These are phyloP conservation scores for Aspergillus pseudoterreus DNA, from an alignment of 2,329 filamentous ascomycete species.

Conservation along the genomic window DNA sequence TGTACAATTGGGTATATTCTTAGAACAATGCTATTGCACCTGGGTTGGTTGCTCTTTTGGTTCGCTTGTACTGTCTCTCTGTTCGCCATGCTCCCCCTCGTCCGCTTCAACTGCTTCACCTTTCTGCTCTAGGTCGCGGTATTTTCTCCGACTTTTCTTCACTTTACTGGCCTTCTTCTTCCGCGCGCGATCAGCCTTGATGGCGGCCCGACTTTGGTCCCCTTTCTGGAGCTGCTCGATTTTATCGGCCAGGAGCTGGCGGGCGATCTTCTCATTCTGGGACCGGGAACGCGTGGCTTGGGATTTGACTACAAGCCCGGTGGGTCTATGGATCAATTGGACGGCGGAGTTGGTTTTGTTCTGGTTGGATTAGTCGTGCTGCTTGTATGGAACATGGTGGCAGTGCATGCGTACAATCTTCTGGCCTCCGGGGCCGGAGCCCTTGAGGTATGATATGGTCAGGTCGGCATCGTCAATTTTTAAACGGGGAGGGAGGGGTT, in stretches of 20 bases:
- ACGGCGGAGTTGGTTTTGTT: slow-evolving; percentile 98
- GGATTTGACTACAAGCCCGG: slow-evolving; percentile 88
- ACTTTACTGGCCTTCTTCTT: slow-evolving; percentile 43
- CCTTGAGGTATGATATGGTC: slow-evolving; percentile 81
- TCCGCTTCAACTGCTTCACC: slow-evolving; percentile 8
- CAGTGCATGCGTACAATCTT: slow-evolving; percentile 65
- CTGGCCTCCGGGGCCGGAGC: slow-evolving; percentile 87
- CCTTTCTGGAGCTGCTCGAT: slow-evolving; percentile 75
- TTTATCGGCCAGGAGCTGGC: slow-evolving; percentile 69
- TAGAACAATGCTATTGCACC: no score
- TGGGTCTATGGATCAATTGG: slow-evolving; percentile 84
- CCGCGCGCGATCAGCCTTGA: slow-evolving; percentile 83
- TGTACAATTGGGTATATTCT: no score
- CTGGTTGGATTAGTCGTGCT: slow-evolving; percentile 29
- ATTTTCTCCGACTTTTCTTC: slow-evolving; percentile 45
- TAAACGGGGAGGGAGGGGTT: slow-evolving; percentile 71
- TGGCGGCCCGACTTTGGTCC: slow-evolving; percentile 68
- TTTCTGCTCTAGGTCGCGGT: slow-evolving; percentile 34
- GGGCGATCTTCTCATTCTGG: slow-evolving; percentile 83
- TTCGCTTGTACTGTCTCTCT: not conserved
- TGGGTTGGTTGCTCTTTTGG: no score
- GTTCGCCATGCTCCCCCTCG: not conserved
- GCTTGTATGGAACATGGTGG: not conserved
- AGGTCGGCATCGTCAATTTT: slow-evolving; percentile 75
- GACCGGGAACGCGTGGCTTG: slow-evolving; percentile 83